phyloP scores from a whole-genome alignment of 2,329 filamentous ascomycete species.

The Xylariaceae sp. region DNA sequence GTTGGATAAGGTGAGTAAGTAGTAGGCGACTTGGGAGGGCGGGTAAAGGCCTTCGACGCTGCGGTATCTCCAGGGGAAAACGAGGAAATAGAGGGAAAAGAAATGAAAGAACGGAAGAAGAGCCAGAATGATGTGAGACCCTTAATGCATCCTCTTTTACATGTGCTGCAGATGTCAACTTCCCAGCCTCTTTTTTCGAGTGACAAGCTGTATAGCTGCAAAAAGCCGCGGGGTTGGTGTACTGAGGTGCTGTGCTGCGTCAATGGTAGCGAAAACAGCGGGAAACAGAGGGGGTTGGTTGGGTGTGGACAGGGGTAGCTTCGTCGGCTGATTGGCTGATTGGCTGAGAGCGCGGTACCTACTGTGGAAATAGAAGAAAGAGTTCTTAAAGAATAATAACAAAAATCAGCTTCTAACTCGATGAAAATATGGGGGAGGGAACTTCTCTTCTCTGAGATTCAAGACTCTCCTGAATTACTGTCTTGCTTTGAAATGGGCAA shows the following conservation, averaged over 20 bases:
- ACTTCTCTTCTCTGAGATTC: conserved; percentile 25
- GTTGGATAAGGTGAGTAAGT: no score
- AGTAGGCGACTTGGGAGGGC: no score
- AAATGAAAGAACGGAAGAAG: conserved; percentile 22
- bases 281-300: conserved; percentile 38
- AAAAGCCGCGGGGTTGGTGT: conserved; percentile 42
- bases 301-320: conserved; percentile 28
- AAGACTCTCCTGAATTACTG: not conserved
- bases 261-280: conserved; percentile 13
- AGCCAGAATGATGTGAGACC: conserved; percentile 21
- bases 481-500: not conserved
- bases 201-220: conserved; percentile 25
- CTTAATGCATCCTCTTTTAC: conserved; percentile 37
- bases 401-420: conserved; percentile 15
- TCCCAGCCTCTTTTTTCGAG: conserved; percentile 37
- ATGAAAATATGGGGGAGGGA: conserved; percentile 16
- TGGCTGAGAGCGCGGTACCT: conserved; percentile 19
- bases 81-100: conserved; percentile 5
- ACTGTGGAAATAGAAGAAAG: conserved; percentile 1
- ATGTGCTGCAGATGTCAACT: conserved; percentile 26
- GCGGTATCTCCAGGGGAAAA: not conserved
- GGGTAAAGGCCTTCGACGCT: no score
- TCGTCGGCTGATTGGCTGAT: conserved; percentile 11
- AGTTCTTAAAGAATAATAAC: conserved; percentile 5
- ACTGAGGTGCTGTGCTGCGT: conserved; percentile 21